Conservation (phyloP, 1,139 yeast genomes). For the Suhomyces kunorum region DNA sequence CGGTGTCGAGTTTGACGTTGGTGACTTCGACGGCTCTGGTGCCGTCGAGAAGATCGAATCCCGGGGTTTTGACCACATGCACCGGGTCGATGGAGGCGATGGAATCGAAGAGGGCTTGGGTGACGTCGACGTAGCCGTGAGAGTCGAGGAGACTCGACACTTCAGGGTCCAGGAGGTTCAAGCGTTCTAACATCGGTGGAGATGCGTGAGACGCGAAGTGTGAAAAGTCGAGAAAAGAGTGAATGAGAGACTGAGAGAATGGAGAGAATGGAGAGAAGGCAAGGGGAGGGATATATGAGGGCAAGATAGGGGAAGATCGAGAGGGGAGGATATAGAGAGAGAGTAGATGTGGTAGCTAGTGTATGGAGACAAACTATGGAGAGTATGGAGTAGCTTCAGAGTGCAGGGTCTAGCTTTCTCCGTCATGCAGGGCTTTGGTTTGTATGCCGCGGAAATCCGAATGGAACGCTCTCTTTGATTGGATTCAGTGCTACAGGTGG, state of each 20-base stretch:
- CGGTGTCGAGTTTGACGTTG: conserved; percentile 65
- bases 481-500: too few species aligned
- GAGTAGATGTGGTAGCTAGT: too few species aligned
- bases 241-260: not conserved
- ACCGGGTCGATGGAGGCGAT: conserved; percentile 32
- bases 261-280: not conserved
- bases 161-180: conserved; percentile 10
- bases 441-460: too few species aligned
- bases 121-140: conserved; percentile 37
- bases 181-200: conserved; percentile 10
- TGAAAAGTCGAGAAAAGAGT: not conserved
- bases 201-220: conserved; percentile 1
- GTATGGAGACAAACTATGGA: too few species aligned
- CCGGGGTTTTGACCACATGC: conserved; percentile 52
- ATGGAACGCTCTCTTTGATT: too few species aligned
- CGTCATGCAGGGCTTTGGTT: too few species aligned
- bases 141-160: conserved; percentile 10
- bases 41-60: conserved; percentile 66
- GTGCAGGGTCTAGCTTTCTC: too few species aligned
- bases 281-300: too few species aligned
- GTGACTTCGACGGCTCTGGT: conserved; percentile 71
- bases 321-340: not conserved
- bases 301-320: not conserved
- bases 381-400: too few species aligned
- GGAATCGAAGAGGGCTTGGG: conserved; percentile 38